Base-by-base conservation (phyloP, 257 asterid genomes). In the Thymus quinquecostatus region DNA sequence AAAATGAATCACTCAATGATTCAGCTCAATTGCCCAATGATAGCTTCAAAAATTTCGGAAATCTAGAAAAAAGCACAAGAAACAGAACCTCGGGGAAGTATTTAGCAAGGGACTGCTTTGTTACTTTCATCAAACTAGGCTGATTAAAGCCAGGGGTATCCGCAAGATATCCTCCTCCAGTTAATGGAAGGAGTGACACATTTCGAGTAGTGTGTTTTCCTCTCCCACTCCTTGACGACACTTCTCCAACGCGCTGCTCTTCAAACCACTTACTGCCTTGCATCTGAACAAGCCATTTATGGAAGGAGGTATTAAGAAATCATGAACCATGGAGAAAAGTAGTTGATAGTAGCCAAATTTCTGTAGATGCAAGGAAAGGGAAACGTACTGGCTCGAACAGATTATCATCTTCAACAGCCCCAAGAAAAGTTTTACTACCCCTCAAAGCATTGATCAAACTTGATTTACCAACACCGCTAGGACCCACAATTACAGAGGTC, bases 391-490 rank as follows among this genome's bases (percentile, higher is more conserved):
- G 87, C 67, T 86, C 89, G 69, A 84, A 80, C 86, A 80, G 78
- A 68, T 80, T 88, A 64, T 83, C 89, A 47, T 84, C 90, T 60
- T 82, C 83, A 38, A 48, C 64, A 61, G 73, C 64, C 40, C 82
- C 87, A 66, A 72, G 61, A 76, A 32, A 74, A 68, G 57, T 82
- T 63, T 64, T 84, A 38, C 74, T 84, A 80, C 80, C 82, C 82
- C 99, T 88, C 71, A 94, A 75, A 66, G 88, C 92, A 79, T 94
- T 94, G 74, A 94, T 94, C 82, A 94, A 79, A 68, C 99, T 94
- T 44, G 99, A 94, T 83, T 91, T 94, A 54, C 99, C 99, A 74
- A 94, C 99, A 30, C 99, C 99, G 45, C 99, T 94, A 5, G 98
- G 99, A 74, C 99, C 98, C 43, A 88, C 94, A 74, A 92, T 82